These are phyloP conservation scores for Leishmania gerbilli DNA, from an alignment of 208 protist species.

Conservation along the genomic window DNA sequence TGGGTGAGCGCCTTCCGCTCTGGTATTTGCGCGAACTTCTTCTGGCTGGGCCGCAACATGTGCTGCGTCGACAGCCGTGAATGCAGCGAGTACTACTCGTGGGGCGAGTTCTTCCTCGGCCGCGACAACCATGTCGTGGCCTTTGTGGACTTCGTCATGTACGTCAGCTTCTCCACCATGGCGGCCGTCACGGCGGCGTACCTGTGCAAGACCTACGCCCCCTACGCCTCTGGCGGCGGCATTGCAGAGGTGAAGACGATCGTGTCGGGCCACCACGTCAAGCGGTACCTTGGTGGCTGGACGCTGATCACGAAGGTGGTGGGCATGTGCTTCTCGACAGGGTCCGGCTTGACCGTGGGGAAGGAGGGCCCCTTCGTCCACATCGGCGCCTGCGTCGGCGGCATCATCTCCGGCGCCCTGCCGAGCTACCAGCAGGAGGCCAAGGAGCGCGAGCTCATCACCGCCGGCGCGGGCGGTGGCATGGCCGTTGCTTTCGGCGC, in stretches of 20 bases:
- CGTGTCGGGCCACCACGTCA: constrained; percentile 68
- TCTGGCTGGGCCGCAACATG: constrained; percentile 55
- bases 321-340: constrained; percentile 76
- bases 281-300: constrained; percentile 69
- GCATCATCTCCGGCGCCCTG: constrained; percentile 61
- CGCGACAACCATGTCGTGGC: constrained; percentile 34
- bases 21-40: constrained; percentile 65
- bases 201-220: constrained; percentile 69
- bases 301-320: constrained; percentile 81
- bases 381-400: constrained; percentile 80
- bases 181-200: constrained; percentile 49
- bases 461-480: constrained; percentile 63
- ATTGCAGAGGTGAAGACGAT: constrained; percentile 93
- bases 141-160: constrained; percentile 62
- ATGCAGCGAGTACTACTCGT: constrained; percentile 59
- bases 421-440: constrained; percentile 58
- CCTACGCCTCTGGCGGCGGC: constrained; percentile 78
- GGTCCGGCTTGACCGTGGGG: constrained; percentile 76
- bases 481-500: constrained; percentile 84
- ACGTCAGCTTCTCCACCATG: constrained; percentile 49
- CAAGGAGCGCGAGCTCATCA: constrained; percentile 72
- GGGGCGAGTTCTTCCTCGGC: constrained; percentile 69
- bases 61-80: constrained; percentile 51
- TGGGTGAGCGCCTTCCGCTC: constrained; percentile 63
- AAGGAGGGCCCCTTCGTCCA: constrained; percentile 93